Evolutionary conservation across 345 rosid genomes (phyloP).

Genomic region (Eucalyptus pauciflora): DNA sequence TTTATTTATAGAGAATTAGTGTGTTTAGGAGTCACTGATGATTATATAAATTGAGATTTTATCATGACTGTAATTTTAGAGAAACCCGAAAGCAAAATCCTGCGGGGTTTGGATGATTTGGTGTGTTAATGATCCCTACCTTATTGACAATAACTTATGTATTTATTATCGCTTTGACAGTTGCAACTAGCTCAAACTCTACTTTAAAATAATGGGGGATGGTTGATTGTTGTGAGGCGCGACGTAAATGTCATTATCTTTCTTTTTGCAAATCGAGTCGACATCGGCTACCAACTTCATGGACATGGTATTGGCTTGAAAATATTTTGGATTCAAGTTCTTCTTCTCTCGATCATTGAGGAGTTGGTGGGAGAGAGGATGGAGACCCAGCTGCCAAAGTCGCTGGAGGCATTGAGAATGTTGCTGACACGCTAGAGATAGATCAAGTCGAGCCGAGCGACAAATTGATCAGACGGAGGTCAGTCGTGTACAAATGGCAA

Average conservation of each 20-base stretch:
- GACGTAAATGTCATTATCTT: not conserved
- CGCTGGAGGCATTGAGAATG: no score
- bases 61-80: not conserved
- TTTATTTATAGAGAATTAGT: not conserved
- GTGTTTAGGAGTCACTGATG: not conserved
- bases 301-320: not conserved
- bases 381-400: no score
- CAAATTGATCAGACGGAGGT: no score
- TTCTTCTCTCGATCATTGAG: not conserved
- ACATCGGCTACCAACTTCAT: not conserved
- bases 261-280: not conserved
- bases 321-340: not conserved
- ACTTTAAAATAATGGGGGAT: rapidly evolving
- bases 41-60: not conserved
- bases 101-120: not conserved
- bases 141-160: not conserved
- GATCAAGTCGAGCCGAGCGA: no score
- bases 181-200: not conserved
- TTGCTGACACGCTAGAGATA: no score
- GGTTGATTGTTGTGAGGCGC: not conserved
- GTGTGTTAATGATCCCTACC: not conserved
- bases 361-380: no score
- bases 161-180: not conserved
- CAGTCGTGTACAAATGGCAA: rapidly evolving
- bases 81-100: not conserved